Evolutionary conservation across 176 grass and related monocot genomes (phyloP), one percentile per base, ranked within the genome.

Genomic region (barley (Hordeum vulgare)): DNA sequence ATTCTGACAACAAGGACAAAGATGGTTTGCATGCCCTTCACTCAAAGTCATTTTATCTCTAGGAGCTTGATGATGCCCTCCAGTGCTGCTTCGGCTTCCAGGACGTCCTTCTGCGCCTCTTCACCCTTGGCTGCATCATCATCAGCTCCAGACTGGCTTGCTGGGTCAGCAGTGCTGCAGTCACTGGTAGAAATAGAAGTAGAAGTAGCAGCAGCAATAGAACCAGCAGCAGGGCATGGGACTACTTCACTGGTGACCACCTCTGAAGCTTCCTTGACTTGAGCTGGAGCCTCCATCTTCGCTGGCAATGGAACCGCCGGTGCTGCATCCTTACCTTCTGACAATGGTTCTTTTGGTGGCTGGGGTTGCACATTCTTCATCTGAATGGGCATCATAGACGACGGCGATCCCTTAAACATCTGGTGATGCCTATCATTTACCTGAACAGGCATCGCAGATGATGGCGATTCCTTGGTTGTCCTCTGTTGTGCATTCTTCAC

Each of bases 331-430:
- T 86, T 92, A 20, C 35, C 70, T 33, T 58, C 15, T 49, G 79
- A 74, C 36, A 83, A 21, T 33, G 56, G 57, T 76, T 79, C 92
- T 24, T 76, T 71, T 3, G 31, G 8, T 1, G 59, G 36, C 31
- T 60, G 79, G n/a, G 9, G 26, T 73, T 78, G 81, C 26, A 74
- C 77, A 75, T 99, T 93, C 89, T 92, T 99, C 75, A 89, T 76
- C 81, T 82, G 89, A 90, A 92, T 66, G 65, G 90, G 86, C 26
- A 91, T 84, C 27, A 79, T 60, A 27, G 88, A 61, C 27, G 84
- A 60, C 20, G 40, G 12, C 18, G 78, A 51, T 53, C 62, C 87
- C 81, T 80, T 91, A 47, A 69, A 35, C 69, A 75, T 12, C 45
- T 36, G 78, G 68, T 75, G 47, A 44, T 71, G 71, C 8, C 41